Evolutionary conservation across 805 yeast species (phyloP), one percentile per base, ranked within the genome.

Genomic region (Starmerella tilneyi): DNA sequence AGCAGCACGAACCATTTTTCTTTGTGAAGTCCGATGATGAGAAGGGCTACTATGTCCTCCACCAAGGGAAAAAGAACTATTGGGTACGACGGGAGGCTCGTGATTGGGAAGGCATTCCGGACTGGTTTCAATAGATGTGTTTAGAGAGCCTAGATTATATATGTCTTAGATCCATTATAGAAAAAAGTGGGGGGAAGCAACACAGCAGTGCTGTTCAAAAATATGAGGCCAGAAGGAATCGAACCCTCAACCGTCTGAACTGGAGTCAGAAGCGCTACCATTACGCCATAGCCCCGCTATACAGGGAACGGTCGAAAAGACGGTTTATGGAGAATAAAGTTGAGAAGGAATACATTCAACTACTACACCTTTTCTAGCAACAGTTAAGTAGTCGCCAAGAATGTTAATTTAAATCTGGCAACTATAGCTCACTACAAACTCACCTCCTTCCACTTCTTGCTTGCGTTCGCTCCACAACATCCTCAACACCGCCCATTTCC

Each of bases 401-500:
- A 33, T 33, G 12, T 15, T 33, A 7, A 8, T 33, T 6, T 6
- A 9, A 8, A 2, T 5, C 22, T 7, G 21, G 7, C 9, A 24
- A 13, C 24, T 11, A 9, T 36, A 9, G 7, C 23, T 13, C 4
- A 36, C 9, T 9, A 36, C 9, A 11, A 13, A 4, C n/a, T n/a
- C 32, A 45, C 11, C 47, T 26, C 21, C 47, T 36, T 19, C 41
- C 36, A 12, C 41, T 27, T 3, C 47, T 29, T 9, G 34, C 34
- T 26, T 33, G 37, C 3, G 45, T 21, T 56, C 74, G 76, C 59
- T 86, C 95, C 8, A 89, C 68, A 29, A 89, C 79, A 47, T 84
- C 94, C 15, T 83, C 94, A 49, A 85, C 88, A 48, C 94, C 96
- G 40, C 94, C 94, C 62, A 82, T 59, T 56, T 86, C 95, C 63